Evolutionary conservation across 257 asterid species (phyloP), one percentile per base, ranked within the genome.

Genomic region (Solanum neorickii): DNA sequence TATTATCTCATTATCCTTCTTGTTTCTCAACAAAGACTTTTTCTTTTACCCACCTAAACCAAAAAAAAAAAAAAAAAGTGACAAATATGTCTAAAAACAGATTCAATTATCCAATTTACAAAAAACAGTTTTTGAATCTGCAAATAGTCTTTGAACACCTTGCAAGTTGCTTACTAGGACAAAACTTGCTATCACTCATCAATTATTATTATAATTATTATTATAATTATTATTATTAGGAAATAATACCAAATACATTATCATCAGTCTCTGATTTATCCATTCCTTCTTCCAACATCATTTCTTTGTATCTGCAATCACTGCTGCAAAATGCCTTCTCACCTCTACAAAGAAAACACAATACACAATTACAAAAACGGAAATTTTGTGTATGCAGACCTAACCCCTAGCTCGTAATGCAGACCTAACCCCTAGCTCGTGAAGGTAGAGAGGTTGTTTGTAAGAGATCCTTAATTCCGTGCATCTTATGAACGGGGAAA

Each of bases 261-360:
- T 87, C 91, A 65, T 90, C 92, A 47, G 68, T 82, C 65, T 90
- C 92, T 75, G 91, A 77, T n/a, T 86, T 88, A 83, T 86, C 91
- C 87, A 83, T 85, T 80, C 76, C 91, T 42, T 93, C 92, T 62
- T 94, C 96, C 77, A 90, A 27, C 93, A 90, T 90, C 89, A 94
- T 93, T 86, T 93, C 94, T 86, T 88, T 92, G 89, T 89, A 86
- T 46, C 98, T 91, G 90, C 96, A 93, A 0, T 94, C 98, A 86
- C 89, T 91, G 92, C 96, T 94, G 88, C 95, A 94, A 82, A 94
- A 93, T 35, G 98, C 98, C 89, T 92, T 94, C 89, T 94, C 98
- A 25, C 98, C 98, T 90, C 98, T 94, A 90, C 60, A 89, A 62
- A 83, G 16, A 83, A 80, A 21, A 87, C 21, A 87, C 29, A 44